phyloP scores from a whole-genome alignment of 257 asterid species.

The Ilex aquifolium region DNA sequence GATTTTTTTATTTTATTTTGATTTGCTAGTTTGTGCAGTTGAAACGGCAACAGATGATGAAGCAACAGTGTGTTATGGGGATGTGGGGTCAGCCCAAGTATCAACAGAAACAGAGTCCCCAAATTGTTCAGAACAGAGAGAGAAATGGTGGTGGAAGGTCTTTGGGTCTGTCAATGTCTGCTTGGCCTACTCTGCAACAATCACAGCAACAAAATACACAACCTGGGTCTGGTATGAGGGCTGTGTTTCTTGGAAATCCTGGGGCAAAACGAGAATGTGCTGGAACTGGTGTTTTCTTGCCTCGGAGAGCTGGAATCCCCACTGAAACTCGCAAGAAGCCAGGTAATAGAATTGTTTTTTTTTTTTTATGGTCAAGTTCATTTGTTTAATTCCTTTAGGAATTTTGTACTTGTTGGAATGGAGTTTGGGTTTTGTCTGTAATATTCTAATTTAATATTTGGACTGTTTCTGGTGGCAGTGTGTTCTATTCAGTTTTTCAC shows the following conservation, averaged over 20 bases:
- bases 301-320: not conserved
- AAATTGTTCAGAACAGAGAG: not conserved
- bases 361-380: no score
- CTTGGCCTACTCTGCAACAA: not conserved
- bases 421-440: no score
- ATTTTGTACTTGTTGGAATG: no score
- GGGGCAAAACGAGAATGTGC: not conserved
- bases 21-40: not conserved
- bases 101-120: not conserved
- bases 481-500: no score
- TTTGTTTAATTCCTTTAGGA: no score
- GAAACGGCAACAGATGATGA: not conserved
- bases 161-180: not conserved
- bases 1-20: not conserved
- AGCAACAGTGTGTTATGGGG: not conserved
- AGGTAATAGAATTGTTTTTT: not conserved
- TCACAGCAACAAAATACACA: not conserved
- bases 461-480: no score
- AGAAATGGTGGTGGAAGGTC: not conserved
- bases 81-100: not conserved
- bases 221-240: not conserved
- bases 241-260: not conserved
- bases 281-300: not conserved
- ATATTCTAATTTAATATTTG: no score
- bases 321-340: constrained; percentile 1